phyloP scores from a whole-genome alignment of 192 early-diverging fungal genomes.

The Linnemannia elongata region DNA sequence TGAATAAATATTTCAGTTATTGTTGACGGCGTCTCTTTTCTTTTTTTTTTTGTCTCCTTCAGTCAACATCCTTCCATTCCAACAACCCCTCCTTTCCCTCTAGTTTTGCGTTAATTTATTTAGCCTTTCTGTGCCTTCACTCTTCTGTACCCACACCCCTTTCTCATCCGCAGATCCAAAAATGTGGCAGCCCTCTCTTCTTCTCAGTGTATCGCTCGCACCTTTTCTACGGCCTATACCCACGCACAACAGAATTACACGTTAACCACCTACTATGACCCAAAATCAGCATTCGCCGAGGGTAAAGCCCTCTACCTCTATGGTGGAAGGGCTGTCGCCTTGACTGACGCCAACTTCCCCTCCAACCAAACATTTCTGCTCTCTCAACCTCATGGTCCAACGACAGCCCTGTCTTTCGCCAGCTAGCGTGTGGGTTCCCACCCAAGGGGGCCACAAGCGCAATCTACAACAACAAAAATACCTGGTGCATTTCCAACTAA shows the following conservation, averaged over 20 bases:
- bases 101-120: too few relatives aligned
- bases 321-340: neutral
- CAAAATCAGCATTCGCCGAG: conserved; percentile 5
- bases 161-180: neutral
- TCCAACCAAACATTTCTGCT: conserved; percentile 21
- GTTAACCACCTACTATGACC: neutral
- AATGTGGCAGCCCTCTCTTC: neutral
- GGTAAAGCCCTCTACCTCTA: conserved; percentile 20
- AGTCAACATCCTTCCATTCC: too few relatives aligned
- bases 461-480: conserved; percentile 2
- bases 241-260: conserved; percentile 14
- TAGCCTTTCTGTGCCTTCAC: too few relatives aligned
- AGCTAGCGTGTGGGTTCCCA: neutral
- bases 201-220: neutral
- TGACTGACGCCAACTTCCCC: neutral
- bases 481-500: conserved; percentile 1
- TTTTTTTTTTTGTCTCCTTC: too few relatives aligned
- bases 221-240: neutral
- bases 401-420: neutral
- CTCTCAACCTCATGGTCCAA: conserved; percentile 12
- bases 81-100: too few relatives aligned
- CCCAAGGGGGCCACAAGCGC: neutral
- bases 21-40: too few relatives aligned
- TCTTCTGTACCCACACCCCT: neutral
- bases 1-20: too few relatives aligned